These are phyloP conservation scores for Chalaropsis thielavioides DNA, from an alignment of 2,329 filamentous ascomycete genomes.

Conservation along the genomic window DNA sequence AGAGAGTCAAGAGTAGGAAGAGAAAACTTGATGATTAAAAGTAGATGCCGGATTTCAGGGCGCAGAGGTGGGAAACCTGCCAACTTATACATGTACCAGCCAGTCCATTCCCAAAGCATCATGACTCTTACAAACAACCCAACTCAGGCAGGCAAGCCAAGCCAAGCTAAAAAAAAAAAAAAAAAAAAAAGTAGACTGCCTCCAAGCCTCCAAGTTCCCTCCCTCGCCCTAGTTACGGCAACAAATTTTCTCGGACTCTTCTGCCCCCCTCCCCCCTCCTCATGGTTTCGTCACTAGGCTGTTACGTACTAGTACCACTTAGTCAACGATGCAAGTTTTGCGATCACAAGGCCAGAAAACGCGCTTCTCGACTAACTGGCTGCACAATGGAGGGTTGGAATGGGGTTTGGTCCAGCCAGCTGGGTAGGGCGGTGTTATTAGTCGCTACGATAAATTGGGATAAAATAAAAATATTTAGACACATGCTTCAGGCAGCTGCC, in stretches of 20 bases:
- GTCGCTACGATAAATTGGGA: background rate
- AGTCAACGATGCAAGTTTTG: background rate
- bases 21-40: background rate
- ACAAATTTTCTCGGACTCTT: background rate
- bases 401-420: background rate
- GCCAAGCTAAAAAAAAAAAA: background rate
- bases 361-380: background rate
- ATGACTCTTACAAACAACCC: background rate
- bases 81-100: slow-evolving; percentile 4
- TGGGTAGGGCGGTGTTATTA: background rate
- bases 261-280: background rate
- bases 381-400: background rate
- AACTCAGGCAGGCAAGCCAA: background rate
- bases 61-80: background rate
- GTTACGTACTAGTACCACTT: slow-evolving; percentile 4
- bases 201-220: background rate
- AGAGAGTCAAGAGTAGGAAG: background rate
- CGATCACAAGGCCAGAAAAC: slow-evolving; percentile 5
- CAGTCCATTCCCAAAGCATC: background rate
- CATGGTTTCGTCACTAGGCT: background rate
- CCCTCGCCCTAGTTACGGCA: background rate
- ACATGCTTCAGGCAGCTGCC: background rate
- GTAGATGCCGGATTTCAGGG: background rate
- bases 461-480: background rate
- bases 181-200: background rate